A percentile compares a stretch with the other conserved stretches of the same genome.
phyloP scores from a whole-genome alignment of 495 filamentous ascomycete genomes.

The Xylaria acuta region DNA sequence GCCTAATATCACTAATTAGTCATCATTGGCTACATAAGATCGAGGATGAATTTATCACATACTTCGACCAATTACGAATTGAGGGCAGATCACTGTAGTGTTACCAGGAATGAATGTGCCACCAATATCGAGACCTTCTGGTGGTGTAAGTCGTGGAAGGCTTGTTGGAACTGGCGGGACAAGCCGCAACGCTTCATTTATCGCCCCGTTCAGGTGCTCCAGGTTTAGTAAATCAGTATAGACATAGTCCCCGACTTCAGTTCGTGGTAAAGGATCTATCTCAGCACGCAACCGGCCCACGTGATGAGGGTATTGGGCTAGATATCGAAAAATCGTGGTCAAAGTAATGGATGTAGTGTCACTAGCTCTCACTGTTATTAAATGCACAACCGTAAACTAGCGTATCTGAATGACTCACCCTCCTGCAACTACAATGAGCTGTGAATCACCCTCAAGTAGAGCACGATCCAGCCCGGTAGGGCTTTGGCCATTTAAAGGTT shows the following conservation, averaged over 20 bases:
- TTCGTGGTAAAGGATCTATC: slow-evolving; percentile 29
- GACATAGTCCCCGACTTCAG: slow-evolving; percentile 26
- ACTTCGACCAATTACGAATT: slow-evolving; percentile 33
- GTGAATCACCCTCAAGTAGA: slow-evolving; percentile 39
- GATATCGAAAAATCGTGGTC: slow-evolving; percentile 44
- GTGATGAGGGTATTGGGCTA: slow-evolving; percentile 41
- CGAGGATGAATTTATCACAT: not conserved
- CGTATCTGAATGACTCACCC: slow-evolving; percentile 14
- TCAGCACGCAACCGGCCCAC: slow-evolving; percentile 41
- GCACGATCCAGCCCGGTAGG: slow-evolving; percentile 28
- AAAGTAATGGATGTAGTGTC: slow-evolving; percentile 49
- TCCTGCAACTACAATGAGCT: slow-evolving; percentile 47
- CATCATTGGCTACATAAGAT: not conserved
- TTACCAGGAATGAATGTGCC: slow-evolving; percentile 49
- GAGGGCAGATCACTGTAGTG: slow-evolving; percentile 32
- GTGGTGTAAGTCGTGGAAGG: slow-evolving; percentile 43
- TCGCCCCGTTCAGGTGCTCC: slow-evolving; percentile 40
- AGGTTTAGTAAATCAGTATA: slow-evolving; percentile 31
- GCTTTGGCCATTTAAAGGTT: slow-evolving; percentile 26
- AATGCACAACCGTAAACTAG: not conserved
- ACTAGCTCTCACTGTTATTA: slow-evolving; percentile 27
- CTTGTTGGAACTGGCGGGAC: slow-evolving; percentile 48
- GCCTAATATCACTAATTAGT: not conserved
- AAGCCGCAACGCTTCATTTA: slow-evolving; percentile 57
- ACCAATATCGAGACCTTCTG: slow-evolving; percentile 47